Base-by-base conservation (phyloP, 495 filamentous ascomycete genomes). In the Emericellopsis terricola region DNA sequence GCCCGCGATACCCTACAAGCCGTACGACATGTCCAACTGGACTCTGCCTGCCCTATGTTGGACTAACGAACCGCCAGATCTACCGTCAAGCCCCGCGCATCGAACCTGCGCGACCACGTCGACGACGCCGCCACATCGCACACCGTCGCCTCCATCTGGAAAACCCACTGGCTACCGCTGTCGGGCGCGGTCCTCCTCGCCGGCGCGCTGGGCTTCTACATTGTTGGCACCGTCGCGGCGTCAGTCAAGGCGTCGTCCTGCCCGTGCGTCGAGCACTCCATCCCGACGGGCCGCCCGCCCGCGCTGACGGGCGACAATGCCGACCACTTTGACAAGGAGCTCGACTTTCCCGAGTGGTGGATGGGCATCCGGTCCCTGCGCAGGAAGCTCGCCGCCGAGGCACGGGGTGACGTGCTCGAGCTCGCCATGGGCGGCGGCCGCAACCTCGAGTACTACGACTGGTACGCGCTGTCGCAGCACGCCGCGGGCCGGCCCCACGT, bases 401-500 rank as follows among this genome's bases (percentile, higher is more conserved):
- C 74, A 6, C 57, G 60, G 11, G 89, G 91, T 1, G 60, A 94
- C 51, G 85, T 94, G 4, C 63, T 94, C 14, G 91, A 97, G 51
- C 74, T 86, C 9, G 80, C 80, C 33, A 79, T 80, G 27, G 91
- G 89, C 15, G 92, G 91, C n/a, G 89, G 91, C 0, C 61, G 87
- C 27, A 97, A 94, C 47, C 48, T 80, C 19, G 58, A 65, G 15
- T 93, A 73, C 55, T 96, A 91, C 31, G 39, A 31, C 15, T 33
- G 35, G 27, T 19, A 27, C 20, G 20, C 33, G 7, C 33, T 35
- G 2, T 26, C 15, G 15, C 19, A 26, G 20, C 19, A 19, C 4
- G 36, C 19, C 31, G 6, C 29, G 28, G 18, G 38, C 35, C 15
- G 35, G 23, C 6, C 23, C 23, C 6, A 6, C 23, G 13, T 15